Percentiles rank a stretch among this genome's conserved stretches.
Conservation (phyloP, 139 green algal genomes). For the Penium margaritaceum region DNA sequence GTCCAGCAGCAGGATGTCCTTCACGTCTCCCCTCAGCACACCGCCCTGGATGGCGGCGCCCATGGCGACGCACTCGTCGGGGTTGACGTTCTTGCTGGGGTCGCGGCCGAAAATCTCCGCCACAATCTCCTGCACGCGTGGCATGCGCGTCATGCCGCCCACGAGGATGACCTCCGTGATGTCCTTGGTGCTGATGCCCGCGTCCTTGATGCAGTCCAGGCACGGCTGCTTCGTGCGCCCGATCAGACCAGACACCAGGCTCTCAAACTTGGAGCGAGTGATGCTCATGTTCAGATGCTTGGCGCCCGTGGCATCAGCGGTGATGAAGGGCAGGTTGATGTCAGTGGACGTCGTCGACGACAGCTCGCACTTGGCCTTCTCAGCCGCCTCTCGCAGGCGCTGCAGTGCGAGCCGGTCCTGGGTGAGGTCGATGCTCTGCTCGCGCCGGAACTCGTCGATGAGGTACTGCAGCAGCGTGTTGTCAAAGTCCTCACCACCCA, state of each 20-base stretch:
- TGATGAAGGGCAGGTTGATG: slow-evolving; percentile 99
- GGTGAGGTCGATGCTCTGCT: slow-evolving; percentile 87
- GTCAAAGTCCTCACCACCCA: slow-evolving; percentile 98
- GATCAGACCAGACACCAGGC: slow-evolving; percentile 58
- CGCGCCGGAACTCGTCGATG: slow-evolving; percentile 69
- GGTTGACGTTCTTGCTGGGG: slow-evolving; percentile 84
- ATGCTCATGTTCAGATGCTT: slow-evolving; percentile 77
- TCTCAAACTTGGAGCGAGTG: slow-evolving; percentile 66
- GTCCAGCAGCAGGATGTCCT: slow-evolving; percentile 97
- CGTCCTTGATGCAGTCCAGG: slow-evolving; percentile 71
- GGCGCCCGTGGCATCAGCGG: slow-evolving; percentile 76
- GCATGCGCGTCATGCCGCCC: slow-evolving; percentile 96
- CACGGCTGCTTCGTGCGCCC: slow-evolving; percentile 86
- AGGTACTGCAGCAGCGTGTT: slow-evolving; percentile 71
- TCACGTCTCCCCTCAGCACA: slow-evolving; percentile 89
- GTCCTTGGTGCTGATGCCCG: slow-evolving; percentile 73
- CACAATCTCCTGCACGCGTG: slow-evolving; percentile 84
- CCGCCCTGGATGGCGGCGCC: slow-evolving; percentile 93
- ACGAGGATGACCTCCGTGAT: slow-evolving; percentile 95
- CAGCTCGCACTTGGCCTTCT: slow-evolving; percentile 98
- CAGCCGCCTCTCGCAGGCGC: slow-evolving; percentile 80
- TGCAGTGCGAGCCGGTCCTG: slow-evolving; percentile 91
- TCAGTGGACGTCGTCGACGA: slow-evolving; percentile 74
- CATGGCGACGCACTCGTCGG: slow-evolving; percentile 96
- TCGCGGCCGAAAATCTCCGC: slow-evolving; percentile 85